These are phyloP conservation scores for Sordariomycetes sp. DNA, from an alignment of 2,329 filamentous ascomycete genomes.

Conservation along the genomic window DNA sequence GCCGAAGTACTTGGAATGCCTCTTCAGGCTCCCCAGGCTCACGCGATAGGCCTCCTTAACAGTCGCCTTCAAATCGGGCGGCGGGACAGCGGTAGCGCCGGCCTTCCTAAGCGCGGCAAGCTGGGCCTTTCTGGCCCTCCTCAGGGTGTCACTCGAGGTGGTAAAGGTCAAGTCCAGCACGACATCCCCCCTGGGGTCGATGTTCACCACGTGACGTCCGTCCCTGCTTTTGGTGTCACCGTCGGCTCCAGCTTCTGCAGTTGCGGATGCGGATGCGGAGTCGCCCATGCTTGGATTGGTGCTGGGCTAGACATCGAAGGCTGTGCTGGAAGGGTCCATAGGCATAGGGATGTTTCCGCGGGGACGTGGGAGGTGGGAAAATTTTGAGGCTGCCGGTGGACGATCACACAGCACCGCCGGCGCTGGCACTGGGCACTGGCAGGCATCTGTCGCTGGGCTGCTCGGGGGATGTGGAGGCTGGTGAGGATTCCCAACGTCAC, in stretches of 20 bases:
- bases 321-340: too few relatives aligned
- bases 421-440: too few relatives aligned
- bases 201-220: slow-evolving; percentile 31
- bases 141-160: slow-evolving; percentile 42
- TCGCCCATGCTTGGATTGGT: slow-evolving; percentile 17
- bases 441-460: too few relatives aligned
- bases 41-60: slow-evolving; percentile 49
- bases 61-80: slow-evolving; percentile 23
- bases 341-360: too few relatives aligned
- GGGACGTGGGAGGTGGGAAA: too few relatives aligned
- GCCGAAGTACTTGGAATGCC: slow-evolving; percentile 60
- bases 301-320: background rate
- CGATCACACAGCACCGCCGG: too few relatives aligned
- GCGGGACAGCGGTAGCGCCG: slow-evolving; percentile 10
- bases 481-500: too few relatives aligned
- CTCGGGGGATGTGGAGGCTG: too few relatives aligned
- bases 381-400: too few relatives aligned
- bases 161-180: slow-evolving; percentile 59
- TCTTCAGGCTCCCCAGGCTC: slow-evolving; percentile 43
- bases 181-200: slow-evolving; percentile 52
- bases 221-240: slow-evolving; percentile 10
- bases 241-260: slow-evolving; percentile 5
- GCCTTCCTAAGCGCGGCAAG: slow-evolving; percentile 19
- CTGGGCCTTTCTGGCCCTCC: slow-evolving; percentile 29
- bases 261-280: slow-evolving; percentile 13